Conservation (phyloP, 805 yeast species). For the Pichia cephalocereana region DNA sequence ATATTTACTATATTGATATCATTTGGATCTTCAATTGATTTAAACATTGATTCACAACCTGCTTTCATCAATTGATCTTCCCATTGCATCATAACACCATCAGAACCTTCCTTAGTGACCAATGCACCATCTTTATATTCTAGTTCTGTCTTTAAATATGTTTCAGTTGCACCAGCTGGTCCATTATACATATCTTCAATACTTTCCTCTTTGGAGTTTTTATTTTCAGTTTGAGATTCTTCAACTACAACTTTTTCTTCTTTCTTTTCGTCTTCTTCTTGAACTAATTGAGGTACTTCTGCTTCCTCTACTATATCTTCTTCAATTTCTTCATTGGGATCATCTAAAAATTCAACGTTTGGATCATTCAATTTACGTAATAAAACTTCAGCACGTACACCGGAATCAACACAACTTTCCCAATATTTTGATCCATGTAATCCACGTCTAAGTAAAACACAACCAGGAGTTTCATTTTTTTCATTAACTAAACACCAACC, state of each 20-base stretch:
- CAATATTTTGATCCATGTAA: conserved; percentile 32
- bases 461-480: conserved; percentile 75
- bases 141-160: conserved; percentile 57
- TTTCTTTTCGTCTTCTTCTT: conserved; percentile 4
- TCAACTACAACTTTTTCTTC: background rate
- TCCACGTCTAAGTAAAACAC: conserved; percentile 53
- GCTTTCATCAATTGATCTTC: conserved; percentile 72
- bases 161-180: conserved; percentile 56
- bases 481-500: conserved; percentile 81
- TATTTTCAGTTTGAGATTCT: too few species aligned
- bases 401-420: conserved; percentile 62
- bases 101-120: conserved; percentile 61
- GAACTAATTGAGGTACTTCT: background rate
- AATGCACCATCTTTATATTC: conserved; percentile 62
- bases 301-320: background rate
- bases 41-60: conserved; percentile 69
- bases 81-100: conserved; percentile 99
- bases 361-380: conserved; percentile 60
- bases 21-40: conserved; percentile 28
- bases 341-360: conserved; percentile 53
- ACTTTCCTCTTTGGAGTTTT: background rate
- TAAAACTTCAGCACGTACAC: conserved; percentile 80
- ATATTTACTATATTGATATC: conserved; percentile 59
- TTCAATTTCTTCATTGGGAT: conserved; percentile 3
- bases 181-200: conserved; percentile 27